These are phyloP conservation scores for Glarea lozoyensis DNA, from an alignment of 495 filamentous ascomycete species.

Conservation along the genomic window DNA sequence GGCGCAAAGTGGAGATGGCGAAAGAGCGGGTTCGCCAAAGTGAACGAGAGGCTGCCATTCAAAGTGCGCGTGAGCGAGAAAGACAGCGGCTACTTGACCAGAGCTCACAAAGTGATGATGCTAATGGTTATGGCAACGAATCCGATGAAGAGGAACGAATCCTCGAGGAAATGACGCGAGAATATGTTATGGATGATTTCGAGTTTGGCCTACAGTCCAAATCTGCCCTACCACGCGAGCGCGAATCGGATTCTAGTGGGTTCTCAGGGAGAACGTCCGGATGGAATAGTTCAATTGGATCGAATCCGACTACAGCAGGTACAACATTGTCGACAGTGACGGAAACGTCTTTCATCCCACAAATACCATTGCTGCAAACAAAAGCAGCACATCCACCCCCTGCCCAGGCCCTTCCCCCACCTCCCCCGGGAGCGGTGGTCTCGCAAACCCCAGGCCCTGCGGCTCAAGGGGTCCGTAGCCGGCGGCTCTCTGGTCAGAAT, in stretches of 20 bases:
- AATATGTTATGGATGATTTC: slow-evolving; percentile 82
- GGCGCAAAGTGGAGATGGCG: slow-evolving; percentile 65
- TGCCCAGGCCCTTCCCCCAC: slow-evolving; percentile 32
- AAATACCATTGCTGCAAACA: slow-evolving; percentile 7
- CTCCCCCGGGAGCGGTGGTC: slow-evolving; percentile 23
- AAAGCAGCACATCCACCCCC: slow-evolving; percentile 28
- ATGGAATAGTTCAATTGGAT: slow-evolving; percentile 80
- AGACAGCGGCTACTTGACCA: slow-evolving; percentile 29
- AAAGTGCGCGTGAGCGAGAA: slow-evolving; percentile 18
- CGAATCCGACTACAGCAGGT: slow-evolving; percentile 65
- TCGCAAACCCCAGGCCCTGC: slow-evolving; percentile 21
- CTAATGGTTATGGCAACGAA: slow-evolving; percentile 53
- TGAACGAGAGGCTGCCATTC: slow-evolving; percentile 59
- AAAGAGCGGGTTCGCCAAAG: slow-evolving; percentile 72
- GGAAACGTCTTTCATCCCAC: slow-evolving; percentile 44
- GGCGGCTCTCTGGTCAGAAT: slow-evolving; percentile 73
- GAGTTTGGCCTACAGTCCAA: slow-evolving; percentile 67
- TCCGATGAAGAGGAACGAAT: slow-evolving; percentile 88
- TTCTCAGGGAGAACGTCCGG: slow-evolving; percentile 75
- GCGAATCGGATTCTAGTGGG: slow-evolving; percentile 83
- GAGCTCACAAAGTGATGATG: slow-evolving; percentile 22
- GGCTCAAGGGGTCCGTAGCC: slow-evolving; percentile 57
- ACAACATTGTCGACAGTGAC: slow-evolving; percentile 68
- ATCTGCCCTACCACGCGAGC: slow-evolving; percentile 71
- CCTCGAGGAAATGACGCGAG: slow-evolving; percentile 85